phyloP scores from a whole-genome alignment of 768 basidiomycete species.

The Collybia sp. region DNA sequence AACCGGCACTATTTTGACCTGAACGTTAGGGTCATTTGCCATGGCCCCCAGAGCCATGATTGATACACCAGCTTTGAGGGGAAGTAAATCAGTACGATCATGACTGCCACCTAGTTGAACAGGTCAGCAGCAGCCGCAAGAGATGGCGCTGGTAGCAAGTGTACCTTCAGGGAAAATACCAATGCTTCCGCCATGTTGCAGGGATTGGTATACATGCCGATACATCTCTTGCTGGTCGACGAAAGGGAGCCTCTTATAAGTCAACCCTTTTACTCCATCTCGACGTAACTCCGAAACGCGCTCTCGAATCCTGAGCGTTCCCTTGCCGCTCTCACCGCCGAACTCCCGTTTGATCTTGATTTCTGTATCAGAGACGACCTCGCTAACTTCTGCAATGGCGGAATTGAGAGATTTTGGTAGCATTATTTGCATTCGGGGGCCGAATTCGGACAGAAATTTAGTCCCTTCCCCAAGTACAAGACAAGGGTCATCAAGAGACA shows the following conservation, averaged over 20 bases:
- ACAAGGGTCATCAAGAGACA: conserved; percentile 75
- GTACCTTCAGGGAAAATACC: conserved; percentile 98
- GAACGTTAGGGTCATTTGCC: conserved; percentile 81
- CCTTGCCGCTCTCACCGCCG: conserved; percentile 74
- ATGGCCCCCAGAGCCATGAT: conserved; percentile 98
- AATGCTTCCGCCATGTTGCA: conserved; percentile 85
- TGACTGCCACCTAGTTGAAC: conserved; percentile 82
- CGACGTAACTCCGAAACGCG: conserved; percentile 55
- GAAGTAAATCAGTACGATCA: conserved; percentile 93
- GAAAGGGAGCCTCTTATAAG: conserved; percentile 81
- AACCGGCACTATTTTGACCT: conserved; percentile 91
- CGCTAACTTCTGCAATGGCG: conserved; percentile 75
- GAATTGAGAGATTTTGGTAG: conserved; percentile 79
- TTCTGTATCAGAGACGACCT: conserved; percentile 86
- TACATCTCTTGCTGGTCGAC: conserved; percentile 97
- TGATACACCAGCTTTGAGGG: conserved; percentile 95
- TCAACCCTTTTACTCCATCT: conserved; percentile 56
- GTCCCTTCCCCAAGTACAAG: conserved; percentile 83
- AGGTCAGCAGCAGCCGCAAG: background rate
- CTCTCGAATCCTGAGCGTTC: conserved; percentile 62
- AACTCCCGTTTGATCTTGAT: conserved; percentile 85
- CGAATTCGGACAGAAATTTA: conserved; percentile 67
- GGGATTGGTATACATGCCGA: conserved; percentile 80
- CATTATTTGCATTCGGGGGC: conserved; percentile 80
- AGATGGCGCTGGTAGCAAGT: conserved; percentile 6